phyloP scores from a whole-genome alignment of 2,329 filamentous ascomycete species.

The Colletotrichum eremochloae region DNA sequence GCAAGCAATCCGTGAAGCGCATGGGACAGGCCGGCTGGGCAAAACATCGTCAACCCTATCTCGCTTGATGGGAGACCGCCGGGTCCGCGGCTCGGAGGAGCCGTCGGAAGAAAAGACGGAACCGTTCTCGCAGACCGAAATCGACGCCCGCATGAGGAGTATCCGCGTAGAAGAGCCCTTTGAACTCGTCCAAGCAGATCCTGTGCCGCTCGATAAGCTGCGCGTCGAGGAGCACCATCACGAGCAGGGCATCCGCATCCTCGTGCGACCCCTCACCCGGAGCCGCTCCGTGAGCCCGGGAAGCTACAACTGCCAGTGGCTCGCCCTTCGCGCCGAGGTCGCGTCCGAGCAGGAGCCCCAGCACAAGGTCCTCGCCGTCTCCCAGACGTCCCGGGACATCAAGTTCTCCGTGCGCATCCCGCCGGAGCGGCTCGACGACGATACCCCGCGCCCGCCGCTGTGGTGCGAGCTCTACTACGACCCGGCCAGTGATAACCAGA shows the following conservation, averaged over 20 bases:
- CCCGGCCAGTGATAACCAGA: constrained; percentile 69
- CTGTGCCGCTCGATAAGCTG: constrained; percentile 67
- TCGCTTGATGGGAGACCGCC: constrained; percentile 61
- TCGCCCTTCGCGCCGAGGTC: constrained; percentile 68
- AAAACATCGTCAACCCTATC: constrained; percentile 42
- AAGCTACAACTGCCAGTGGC: constrained; percentile 66
- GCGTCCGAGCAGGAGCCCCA: constrained; percentile 63
- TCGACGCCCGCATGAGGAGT: constrained; percentile 62
- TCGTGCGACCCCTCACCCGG: constrained; percentile 67
- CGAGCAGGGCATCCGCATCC: constrained; percentile 68
- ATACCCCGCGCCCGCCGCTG: constrained; percentile 61
- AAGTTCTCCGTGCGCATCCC: constrained; percentile 71
- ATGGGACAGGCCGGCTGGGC: constrained; percentile 42
- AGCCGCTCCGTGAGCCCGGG: constrained; percentile 69
- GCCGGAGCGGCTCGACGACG: constrained; percentile 58
- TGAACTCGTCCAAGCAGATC: constrained; percentile 54
- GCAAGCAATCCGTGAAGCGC: constrained; percentile 38
- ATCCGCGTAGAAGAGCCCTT: constrained; percentile 61
- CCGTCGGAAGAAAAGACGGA: constrained; percentile 68
- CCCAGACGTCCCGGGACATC: constrained; percentile 71
- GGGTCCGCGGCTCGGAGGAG: constrained; percentile 54
- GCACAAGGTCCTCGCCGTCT: constrained; percentile 70
- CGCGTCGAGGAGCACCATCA: constrained; percentile 66
- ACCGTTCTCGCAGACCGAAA: constrained; percentile 69
- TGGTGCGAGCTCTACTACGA: constrained; percentile 74